Base-by-base conservation (phyloP, 2,329 filamentous ascomycete species). In the Stachybotrys chlorohalonatus region DNA sequence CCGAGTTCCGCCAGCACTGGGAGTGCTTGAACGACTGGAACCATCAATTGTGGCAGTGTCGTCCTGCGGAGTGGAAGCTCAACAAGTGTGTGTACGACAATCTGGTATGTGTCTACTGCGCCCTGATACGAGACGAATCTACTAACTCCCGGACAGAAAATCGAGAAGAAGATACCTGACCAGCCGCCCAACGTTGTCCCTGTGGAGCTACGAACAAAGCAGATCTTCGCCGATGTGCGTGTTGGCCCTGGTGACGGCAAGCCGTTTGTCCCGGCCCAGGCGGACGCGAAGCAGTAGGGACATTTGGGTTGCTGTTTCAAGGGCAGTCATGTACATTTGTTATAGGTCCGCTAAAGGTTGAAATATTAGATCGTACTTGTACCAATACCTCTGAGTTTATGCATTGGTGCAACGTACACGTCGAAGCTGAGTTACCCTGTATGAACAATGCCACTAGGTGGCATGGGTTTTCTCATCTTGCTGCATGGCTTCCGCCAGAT, bases 41-140 rank as follows among this genome's bases (percentile, higher is more conserved):
- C 79, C 94, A 99, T 69, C 90, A 96, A 75, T 78, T 97, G 57
- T 99, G 90, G 88, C 90, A 97, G 68, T 99, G 94, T 78, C 84
- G 94, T 65, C 85, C 85, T 66, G 79, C 82, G 60, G 94, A 99
- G 79, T 86, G 90, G 83, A 86, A 86, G 69, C 78, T 99, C 66
- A 99, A 96, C 80, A 87, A 86, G 76, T 99, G 94, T 74, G 92
- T 96, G 51, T 97, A 89, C 69, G 87, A 96, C 62, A 97, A 96
- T 71, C 74, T 99, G 77, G 94, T 99, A 79, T 58, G 88, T 79
- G 52, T 46, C 16, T 9, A 4, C 24, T 24, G 2, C 24, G 24
- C 24, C 51, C 36, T 48, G 24, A 30, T 31, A 15, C 52, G 24
- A 16, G 15, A 16, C 31, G 31, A 32, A 48, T 24, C 8, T 55